A percentile compares a stretch with the other conserved stretches of the same genome.
Evolutionary conservation across 192 early-diverging fungal genomes (phyloP).

Genomic region (Cetraspora pellucida): DNA sequence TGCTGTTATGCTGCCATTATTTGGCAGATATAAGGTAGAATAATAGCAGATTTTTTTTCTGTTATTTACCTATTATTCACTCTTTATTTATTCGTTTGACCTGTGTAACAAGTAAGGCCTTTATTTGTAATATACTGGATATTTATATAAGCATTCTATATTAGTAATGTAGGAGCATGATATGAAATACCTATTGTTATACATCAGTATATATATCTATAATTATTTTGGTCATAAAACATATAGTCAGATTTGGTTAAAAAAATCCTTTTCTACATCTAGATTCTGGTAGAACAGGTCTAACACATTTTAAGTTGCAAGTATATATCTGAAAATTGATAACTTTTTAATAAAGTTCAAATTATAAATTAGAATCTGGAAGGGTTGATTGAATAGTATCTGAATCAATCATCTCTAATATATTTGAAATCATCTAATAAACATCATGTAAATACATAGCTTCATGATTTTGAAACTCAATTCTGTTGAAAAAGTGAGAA

Average conservation of each 20-base stretch:
- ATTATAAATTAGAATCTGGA: too few species aligned
- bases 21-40: too few species aligned
- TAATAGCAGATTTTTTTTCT: too few species aligned
- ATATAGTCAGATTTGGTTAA: not conserved
- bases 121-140: not conserved
- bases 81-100: too few species aligned
- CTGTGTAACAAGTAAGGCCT: not conserved
- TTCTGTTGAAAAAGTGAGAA: not conserved
- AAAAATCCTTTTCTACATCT: slow-evolving; percentile 17
- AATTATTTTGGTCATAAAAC: not conserved
- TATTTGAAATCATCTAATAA: not conserved
- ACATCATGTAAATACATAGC: not conserved
- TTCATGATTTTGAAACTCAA: slow-evolving; percentile 19
- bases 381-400: slow-evolving; percentile 1
- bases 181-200: not conserved
- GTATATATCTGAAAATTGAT: too few species aligned
- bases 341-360: too few species aligned
- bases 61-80: too few species aligned
- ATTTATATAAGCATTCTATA: slow-evolving; percentile 19
- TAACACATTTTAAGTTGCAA: not conserved
- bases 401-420: slow-evolving; percentile 6
- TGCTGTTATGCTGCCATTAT: too few species aligned
- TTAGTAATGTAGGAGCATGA: not conserved
- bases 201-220: not conserved
- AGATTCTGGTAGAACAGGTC: not conserved